These are phyloP conservation scores for Lipomyces spencermartinsiae DNA, from an alignment of 805 yeast genomes.

Conservation along the genomic window DNA sequence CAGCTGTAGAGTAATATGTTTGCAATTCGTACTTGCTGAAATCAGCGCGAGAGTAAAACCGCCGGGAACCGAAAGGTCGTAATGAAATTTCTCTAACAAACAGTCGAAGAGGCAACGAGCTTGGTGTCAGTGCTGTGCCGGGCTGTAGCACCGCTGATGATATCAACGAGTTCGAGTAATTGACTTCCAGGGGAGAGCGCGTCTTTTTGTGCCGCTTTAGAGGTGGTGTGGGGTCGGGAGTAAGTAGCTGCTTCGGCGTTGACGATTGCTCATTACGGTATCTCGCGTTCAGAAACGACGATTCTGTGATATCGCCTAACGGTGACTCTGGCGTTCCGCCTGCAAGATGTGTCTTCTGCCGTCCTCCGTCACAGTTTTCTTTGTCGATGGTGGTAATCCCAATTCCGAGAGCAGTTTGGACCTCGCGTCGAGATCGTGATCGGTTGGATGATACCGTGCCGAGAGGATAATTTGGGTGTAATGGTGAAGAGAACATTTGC, in stretches of 20 bases:
- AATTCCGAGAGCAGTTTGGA: not conserved
- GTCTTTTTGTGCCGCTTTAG: slow-evolving; percentile 2
- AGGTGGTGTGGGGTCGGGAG: slow-evolving; percentile 31
- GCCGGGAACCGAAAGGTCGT: not conserved
- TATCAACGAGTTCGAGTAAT: not conserved
- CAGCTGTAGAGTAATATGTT: slow-evolving; percentile 15
- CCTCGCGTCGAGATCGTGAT: not conserved
- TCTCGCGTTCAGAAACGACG: slow-evolving; percentile 12
- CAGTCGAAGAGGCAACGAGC: slow-evolving; percentile 15
- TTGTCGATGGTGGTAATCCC: not conserved
- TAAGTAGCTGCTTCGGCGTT: slow-evolving; percentile 1
- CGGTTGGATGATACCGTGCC: not conserved
- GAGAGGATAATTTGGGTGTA: slow-evolving; percentile 2
- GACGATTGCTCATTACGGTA: not conserved
- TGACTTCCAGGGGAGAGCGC: not conserved
- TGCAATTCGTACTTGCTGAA: slow-evolving; percentile 17
- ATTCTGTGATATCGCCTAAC: slow-evolving; percentile 15
- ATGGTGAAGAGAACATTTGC: slow-evolving; percentile 12
- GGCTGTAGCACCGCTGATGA: slow-evolving; percentile 1
- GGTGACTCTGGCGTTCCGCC: slow-evolving; percentile 6
- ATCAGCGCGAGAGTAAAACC: slow-evolving; percentile 24
- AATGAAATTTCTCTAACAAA: slow-evolving; percentile 18
- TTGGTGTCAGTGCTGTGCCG: not conserved
- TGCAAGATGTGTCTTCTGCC: not conserved
- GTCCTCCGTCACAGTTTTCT: not conserved